Evolutionary conservation across 495 filamentous ascomycete genomes (phyloP).

Genomic region (Massariosphaeria phaeospora): DNA sequence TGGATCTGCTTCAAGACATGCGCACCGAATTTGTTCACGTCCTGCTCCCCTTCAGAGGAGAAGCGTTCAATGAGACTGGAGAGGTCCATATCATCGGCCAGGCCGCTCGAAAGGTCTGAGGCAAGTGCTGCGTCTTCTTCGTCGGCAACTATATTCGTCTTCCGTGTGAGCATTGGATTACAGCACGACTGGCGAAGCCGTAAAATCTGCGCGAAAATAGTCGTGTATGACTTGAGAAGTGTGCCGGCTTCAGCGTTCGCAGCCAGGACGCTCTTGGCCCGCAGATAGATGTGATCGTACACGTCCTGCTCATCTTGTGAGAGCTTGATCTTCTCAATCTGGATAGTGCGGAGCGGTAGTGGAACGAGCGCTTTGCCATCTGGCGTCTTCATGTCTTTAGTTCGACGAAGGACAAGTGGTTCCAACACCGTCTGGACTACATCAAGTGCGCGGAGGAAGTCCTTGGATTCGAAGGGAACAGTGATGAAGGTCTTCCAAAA

Average conservation of each 20-base stretch:
- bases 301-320: conserved; percentile 80
- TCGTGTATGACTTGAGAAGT: conserved; percentile 87
- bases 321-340: conserved; percentile 80
- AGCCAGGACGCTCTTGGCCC: conserved; percentile 76
- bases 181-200: conserved; percentile 92
- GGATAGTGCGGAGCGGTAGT: conserved; percentile 72
- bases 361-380: conserved; percentile 81
- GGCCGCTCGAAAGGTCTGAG: conserved; percentile 70
- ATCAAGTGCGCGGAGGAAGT: conserved; percentile 87
- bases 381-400: conserved; percentile 97
- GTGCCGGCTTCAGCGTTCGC: conserved; percentile 87
- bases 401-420: conserved; percentile 87
- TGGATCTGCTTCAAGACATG: conserved; percentile 87
- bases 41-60: conserved; percentile 59
- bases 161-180: conserved; percentile 82
- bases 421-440: conserved; percentile 97
- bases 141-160: conserved; percentile 76
- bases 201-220: conserved; percentile 94
- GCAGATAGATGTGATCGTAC: conserved; percentile 80
- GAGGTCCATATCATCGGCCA: conserved; percentile 96
- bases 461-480: conserved; percentile 88
- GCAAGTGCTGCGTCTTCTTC: conserved; percentile 78
- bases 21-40: conserved; percentile 67
- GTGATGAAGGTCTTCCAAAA: conserved; percentile 99
- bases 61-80: conserved; percentile 79